phyloP scores from a whole-genome alignment of 2,329 filamentous ascomycete genomes.

The Acrocalymma vagum region DNA sequence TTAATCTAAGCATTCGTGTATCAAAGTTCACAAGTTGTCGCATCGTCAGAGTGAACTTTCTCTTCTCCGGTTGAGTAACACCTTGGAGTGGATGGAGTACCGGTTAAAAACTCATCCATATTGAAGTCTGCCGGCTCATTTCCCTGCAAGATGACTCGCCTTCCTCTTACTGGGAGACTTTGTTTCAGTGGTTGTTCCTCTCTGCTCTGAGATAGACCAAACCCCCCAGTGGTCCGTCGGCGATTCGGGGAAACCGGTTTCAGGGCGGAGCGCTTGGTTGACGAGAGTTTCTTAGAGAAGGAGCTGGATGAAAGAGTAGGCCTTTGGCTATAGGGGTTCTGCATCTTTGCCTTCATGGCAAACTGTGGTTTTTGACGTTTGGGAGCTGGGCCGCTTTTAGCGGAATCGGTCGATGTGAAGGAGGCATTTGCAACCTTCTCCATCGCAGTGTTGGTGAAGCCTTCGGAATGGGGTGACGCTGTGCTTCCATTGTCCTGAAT shows the following conservation, averaged over 20 bases:
- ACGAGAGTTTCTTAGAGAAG: constrained; percentile 22
- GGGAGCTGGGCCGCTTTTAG: constrained; percentile 42
- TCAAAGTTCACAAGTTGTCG: constrained; percentile 32
- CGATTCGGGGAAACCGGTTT: constrained; percentile 44
- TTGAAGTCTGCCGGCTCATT: constrained; percentile 43
- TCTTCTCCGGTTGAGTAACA: constrained; percentile 32
- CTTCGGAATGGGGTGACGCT: constrained; percentile 5
- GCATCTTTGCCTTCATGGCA: constrained; percentile 38
- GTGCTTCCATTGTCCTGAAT: constrained; percentile 15
- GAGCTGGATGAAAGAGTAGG: constrained; percentile 16
- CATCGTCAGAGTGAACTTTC: constrained; percentile 24
- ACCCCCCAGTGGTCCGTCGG: constrained; percentile 38
- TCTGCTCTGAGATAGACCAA: constrained; percentile 25
- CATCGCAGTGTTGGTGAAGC: constrained; percentile 18
- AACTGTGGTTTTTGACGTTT: constrained; percentile 51
- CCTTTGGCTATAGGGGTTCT: constrained; percentile 35
- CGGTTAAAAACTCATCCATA: constrained; percentile 48
- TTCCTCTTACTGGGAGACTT: constrained; percentile 12
- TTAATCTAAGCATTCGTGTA: not conserved
- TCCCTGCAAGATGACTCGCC: constrained; percentile 26
- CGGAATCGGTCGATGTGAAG: constrained; percentile 29
- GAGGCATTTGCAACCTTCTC: constrained; percentile 30
- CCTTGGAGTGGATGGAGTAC: constrained; percentile 46
- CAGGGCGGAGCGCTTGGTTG: constrained; percentile 37
- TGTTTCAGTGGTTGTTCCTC: constrained; percentile 10